These are phyloP conservation scores for Marsdenia floribunda DNA, from an alignment of 257 asterid genomes.

Conservation along the genomic window DNA sequence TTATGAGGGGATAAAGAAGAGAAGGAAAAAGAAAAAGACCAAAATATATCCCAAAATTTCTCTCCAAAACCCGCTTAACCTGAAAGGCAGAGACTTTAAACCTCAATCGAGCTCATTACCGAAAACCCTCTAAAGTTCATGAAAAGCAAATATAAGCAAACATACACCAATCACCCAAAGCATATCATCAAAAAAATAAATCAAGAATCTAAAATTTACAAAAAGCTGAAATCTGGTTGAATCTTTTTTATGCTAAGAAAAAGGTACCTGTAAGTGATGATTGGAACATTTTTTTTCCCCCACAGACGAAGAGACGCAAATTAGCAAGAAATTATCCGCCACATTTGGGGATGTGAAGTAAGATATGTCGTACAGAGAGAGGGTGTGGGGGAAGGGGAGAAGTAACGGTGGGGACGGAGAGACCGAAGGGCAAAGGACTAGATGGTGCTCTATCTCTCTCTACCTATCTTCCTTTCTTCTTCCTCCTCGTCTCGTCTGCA, in stretches of 20 bases:
- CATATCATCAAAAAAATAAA: neutral
- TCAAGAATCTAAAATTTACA: neutral
- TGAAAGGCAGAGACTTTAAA: neutral
- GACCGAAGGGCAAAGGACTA: slow-evolving; percentile 1
- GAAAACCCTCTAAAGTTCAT: neutral
- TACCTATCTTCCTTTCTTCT: neutral
- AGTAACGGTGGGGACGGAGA: slow-evolving; percentile 19
- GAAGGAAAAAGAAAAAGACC: neutral
- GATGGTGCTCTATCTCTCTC: neutral
- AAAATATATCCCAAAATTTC: neutral
- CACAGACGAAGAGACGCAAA: slow-evolving; percentile 16
- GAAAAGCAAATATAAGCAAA: neutral
- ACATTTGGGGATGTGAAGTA: slow-evolving; percentile 22
- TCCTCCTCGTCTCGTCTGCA: neutral
- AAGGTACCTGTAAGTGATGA: slow-evolving; percentile 18
- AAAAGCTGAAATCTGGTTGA: neutral
- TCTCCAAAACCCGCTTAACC: neutral
- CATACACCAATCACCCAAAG: neutral
- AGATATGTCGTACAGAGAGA: neutral
- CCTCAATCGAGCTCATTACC: neutral
- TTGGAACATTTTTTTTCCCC: neutral
- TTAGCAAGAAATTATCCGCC: slow-evolving; percentile 29
- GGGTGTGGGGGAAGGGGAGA: too few relatives aligned
- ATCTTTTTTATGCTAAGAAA: neutral
- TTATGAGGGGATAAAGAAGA: too few relatives aligned